Percentiles rank a stretch among this genome's conserved stretches.
phyloP scores from a whole-genome alignment of 305 asterid species.

The Rubia tinctorum region DNA sequence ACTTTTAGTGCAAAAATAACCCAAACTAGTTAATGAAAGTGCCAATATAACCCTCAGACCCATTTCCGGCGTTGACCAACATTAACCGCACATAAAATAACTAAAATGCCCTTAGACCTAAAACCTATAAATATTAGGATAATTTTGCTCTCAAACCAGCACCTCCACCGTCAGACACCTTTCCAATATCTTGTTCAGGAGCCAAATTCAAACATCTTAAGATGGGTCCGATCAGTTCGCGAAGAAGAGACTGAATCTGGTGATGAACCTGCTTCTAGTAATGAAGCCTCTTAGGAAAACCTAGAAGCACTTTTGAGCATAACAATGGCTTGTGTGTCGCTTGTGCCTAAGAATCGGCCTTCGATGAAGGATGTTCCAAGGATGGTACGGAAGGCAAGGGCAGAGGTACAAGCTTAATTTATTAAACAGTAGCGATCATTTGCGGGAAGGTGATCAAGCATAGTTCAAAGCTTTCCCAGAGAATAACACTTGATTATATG shows the following conservation, averaged over 20 bases:
- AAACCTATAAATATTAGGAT: no score
- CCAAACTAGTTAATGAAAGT: no score
- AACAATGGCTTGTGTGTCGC: slow-evolving; percentile 61
- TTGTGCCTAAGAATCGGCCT: slow-evolving; percentile 62
- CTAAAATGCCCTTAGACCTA: no score
- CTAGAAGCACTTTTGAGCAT: slow-evolving; percentile 53
- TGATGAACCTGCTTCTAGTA: slow-evolving; percentile 67
- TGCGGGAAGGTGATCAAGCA: slow-evolving; percentile 98
- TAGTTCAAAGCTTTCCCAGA: slow-evolving; percentile 86
- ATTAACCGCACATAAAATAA: no score
- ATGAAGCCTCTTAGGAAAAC: slow-evolving; percentile 79
- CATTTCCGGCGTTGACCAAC: no score
- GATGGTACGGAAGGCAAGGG: slow-evolving; percentile 84
- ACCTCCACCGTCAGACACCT: no score
- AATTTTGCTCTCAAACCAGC: no score
- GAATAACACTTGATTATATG: slow-evolving; percentile 76
- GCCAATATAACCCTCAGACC: no score
- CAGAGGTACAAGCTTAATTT: slow-evolving; percentile 80
- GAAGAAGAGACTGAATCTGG: slow-evolving; percentile 82
- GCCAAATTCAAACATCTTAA: slow-evolving; percentile 68
- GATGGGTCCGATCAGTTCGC: slow-evolving; percentile 75
- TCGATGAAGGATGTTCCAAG: slow-evolving; percentile 64
- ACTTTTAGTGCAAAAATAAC: no score
- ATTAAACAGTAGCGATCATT: slow-evolving; percentile 74
- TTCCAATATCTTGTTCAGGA: slow-evolving; percentile 83